Evolutionary conservation across 129 eudicot species (phyloP).

Genomic region (Ambrosia artemisiifolia): DNA sequence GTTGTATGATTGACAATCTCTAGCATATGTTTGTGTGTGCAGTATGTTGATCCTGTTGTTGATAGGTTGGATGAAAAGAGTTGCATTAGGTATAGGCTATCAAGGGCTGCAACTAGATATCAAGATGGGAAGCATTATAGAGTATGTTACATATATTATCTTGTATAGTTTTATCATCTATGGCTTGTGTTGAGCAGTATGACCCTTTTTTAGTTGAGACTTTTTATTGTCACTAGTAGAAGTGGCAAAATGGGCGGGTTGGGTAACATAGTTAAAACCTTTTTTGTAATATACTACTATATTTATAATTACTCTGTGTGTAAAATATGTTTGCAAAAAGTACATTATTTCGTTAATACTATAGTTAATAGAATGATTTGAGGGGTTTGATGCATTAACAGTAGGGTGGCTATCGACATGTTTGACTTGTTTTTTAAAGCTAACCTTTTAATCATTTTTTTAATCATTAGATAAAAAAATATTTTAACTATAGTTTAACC

Average conservation of each 20-base stretch:
- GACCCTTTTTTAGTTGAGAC: background rate
- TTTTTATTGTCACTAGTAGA: background rate
- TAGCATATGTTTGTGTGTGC: slow-evolving; percentile 27
- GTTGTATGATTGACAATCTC: slow-evolving; percentile 1
- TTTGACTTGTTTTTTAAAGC: background rate
- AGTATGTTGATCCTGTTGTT: slow-evolving; percentile 82
- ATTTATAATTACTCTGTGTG: background rate
- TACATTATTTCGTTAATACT: background rate
- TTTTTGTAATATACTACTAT: background rate
- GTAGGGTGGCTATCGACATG: background rate
- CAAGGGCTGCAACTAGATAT: slow-evolving; percentile 81
- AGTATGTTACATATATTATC: slow-evolving; percentile 39
- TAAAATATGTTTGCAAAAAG: background rate
- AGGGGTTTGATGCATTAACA: background rate
- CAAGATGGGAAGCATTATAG: slow-evolving; percentile 84
- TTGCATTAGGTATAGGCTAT: slow-evolving; percentile 57
- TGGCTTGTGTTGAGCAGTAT: background rate
- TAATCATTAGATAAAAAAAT: background rate
- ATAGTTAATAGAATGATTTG: background rate
- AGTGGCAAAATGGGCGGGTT: background rate
- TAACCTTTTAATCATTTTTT: background rate
- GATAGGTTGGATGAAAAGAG: slow-evolving; percentile 77
- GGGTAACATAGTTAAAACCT: background rate
- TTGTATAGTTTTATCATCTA: slow-evolving; percentile 2
- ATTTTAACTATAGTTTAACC: background rate